These are phyloP conservation scores for Trypanosoma conorhini DNA, from an alignment of 208 protist genomes.

Conservation along the genomic window DNA sequence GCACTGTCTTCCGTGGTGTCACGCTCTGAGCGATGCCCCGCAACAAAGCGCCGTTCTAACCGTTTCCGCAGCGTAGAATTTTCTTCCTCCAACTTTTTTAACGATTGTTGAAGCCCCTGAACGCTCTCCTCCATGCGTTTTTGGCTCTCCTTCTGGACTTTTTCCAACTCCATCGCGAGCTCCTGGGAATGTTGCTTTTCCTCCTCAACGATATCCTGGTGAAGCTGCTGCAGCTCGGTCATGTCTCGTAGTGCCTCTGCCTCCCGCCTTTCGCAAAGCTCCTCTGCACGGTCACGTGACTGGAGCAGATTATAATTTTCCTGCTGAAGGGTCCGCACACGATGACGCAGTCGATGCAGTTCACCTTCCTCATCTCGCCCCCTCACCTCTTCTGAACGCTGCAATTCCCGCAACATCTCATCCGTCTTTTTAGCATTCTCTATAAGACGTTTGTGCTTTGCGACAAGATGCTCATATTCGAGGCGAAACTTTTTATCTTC, in stretches of 20 bases:
- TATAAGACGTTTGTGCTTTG: constrained; percentile 50
- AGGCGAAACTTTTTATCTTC: constrained; percentile 71
- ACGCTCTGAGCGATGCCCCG: neutral
- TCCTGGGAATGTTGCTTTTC: constrained; percentile 48
- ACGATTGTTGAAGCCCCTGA: constrained; percentile 37
- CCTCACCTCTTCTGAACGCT: constrained; percentile 35
- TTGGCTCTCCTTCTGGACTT: constrained; percentile 38
- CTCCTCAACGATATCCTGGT: constrained; percentile 59
- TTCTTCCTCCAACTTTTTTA: constrained; percentile 52
- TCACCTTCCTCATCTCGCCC: constrained; percentile 43
- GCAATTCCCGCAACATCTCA: constrained; percentile 52
- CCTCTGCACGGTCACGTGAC: constrained; percentile 70
- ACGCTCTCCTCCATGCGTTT: constrained; percentile 53
- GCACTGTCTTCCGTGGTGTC: constrained; percentile 13
- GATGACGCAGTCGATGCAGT: constrained; percentile 49
- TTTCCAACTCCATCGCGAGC: constrained; percentile 43
- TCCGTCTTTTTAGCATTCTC: constrained; percentile 55
- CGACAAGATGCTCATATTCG: constrained; percentile 80
- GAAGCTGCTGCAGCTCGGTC: constrained; percentile 60
- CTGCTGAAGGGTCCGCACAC: constrained; percentile 54
- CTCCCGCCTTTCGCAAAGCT: constrained; percentile 72
- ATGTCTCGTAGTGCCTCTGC: constrained; percentile 77
- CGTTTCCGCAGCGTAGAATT: constrained; percentile 41
- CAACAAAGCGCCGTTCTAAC: constrained; percentile 30
- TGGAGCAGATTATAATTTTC: constrained; percentile 65